Percentiles rank a stretch among this genome's conserved stretches.
Evolutionary conservation across 2,329 filamentous ascomycete genomes (phyloP).

Genomic region (Endothia cerciana): DNA sequence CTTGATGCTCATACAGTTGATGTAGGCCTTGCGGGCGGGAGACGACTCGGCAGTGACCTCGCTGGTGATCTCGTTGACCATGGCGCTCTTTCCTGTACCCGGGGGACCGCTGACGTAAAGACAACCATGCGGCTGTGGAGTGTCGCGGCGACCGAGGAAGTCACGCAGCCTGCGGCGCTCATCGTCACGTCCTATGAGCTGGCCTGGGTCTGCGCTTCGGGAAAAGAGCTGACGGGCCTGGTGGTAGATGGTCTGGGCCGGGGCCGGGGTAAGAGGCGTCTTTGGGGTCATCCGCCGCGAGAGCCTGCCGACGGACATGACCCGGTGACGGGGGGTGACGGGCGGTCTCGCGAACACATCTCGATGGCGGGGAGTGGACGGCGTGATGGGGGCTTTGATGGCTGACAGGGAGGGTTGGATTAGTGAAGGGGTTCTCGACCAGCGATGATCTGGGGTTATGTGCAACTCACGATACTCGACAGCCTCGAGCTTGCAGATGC

Average conservation of each 20-base stretch:
- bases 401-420: conserved; percentile 23
- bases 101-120: conserved; percentile 95
- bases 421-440: conserved; percentile 24
- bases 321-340: conserved; percentile 81
- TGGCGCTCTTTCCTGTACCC: conserved; percentile 94
- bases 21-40: conserved; percentile 70
- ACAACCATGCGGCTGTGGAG: conserved; percentile 71
- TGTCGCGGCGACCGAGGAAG: conserved; percentile 70
- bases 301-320: conserved; percentile 75
- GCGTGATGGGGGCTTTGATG: conserved; percentile 61
- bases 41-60: conserved; percentile 53
- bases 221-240: conserved; percentile 86
- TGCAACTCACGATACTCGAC: conserved; percentile 30
- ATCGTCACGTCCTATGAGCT: conserved; percentile 77
- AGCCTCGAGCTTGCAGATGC: conserved; percentile 27
- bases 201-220: conserved; percentile 73
- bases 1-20: conserved; percentile 98
- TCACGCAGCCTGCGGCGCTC: conserved; percentile 65
- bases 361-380: conserved; percentile 76
- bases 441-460: background rate
- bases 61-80: conserved; percentile 79
- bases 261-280: conserved; percentile 71
- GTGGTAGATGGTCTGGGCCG: conserved; percentile 79
- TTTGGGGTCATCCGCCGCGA: conserved; percentile 79
- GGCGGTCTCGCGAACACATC: conserved; percentile 75